These are phyloP conservation scores for Coemansia sp. DNA, from an alignment of 192 early-diverging fungal genomes.

Conservation along the genomic window DNA sequence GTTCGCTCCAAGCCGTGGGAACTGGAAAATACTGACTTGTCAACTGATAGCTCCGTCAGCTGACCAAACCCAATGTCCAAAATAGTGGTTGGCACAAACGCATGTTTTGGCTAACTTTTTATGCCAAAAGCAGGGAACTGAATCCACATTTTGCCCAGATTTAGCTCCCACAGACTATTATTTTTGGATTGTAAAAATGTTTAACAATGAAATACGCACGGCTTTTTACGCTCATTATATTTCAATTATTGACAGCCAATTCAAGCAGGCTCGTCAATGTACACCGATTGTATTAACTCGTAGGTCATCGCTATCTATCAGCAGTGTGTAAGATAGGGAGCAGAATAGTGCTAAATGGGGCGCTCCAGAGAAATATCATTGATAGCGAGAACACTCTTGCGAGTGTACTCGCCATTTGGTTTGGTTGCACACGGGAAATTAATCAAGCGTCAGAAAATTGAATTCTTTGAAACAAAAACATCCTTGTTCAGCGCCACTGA, in stretches of 20 bases:
- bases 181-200: slow-evolving; percentile 1
- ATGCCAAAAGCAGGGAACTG: background rate
- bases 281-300: background rate
- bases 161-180: background rate
- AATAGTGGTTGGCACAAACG: background rate
- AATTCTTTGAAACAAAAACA: background rate
- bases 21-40: background rate
- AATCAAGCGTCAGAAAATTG: background rate
- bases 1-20: background rate
- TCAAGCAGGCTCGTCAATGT: background rate
- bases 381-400: too few species aligned
- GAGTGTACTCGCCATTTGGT: background rate
- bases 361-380: background rate
- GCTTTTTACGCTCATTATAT: background rate
- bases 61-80: background rate
- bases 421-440: background rate
- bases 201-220: background rate
- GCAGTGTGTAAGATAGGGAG: background rate
- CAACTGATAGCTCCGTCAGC: background rate
- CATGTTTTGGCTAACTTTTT: background rate
- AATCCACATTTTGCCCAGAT: background rate
- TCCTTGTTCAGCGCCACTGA: background rate
- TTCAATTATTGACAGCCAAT: background rate
- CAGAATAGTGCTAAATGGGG: background rate
- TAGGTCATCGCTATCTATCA: background rate